Evolutionary conservation across 2,329 filamentous ascomycete species (phyloP).

Genomic region (Pezicula neosporulosa): DNA sequence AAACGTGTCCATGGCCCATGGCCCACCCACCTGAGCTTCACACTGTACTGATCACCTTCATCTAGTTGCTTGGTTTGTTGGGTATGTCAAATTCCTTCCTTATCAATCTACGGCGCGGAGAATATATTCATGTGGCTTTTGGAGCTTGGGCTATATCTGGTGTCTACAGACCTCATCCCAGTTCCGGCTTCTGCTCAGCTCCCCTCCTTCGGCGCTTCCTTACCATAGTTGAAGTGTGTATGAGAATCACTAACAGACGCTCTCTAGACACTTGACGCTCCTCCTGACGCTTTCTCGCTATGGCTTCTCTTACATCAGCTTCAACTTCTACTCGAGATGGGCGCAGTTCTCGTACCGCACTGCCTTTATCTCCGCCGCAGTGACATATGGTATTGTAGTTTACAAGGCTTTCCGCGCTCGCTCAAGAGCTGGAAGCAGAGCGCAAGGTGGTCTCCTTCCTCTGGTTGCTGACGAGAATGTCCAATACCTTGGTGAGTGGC

Average conservation of each 20-base stretch:
- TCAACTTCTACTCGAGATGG: constrained; percentile 78
- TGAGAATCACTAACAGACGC: constrained; percentile 8
- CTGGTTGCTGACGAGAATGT: constrained; percentile 90
- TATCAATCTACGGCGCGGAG: neutral
- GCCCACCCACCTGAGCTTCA: constrained; percentile 11
- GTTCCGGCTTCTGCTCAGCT: constrained; percentile 11
- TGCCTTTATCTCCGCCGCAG: constrained; percentile 83
- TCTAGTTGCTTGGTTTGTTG: constrained; percentile 74
- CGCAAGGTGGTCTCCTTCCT: constrained; percentile 53
- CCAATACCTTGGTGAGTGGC: constrained; percentile 82
- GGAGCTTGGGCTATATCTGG: constrained; percentile 5
- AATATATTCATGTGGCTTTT: neutral
- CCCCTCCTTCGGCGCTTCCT: constrained; percentile 9
- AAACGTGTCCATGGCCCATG: constrained; percentile 24
- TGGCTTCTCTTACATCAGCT: constrained; percentile 77
- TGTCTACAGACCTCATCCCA: constrained; percentile 8
- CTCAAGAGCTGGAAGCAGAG: constrained; percentile 66
- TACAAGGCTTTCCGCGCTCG: constrained; percentile 95
- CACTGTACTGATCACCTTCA: constrained; percentile 22
- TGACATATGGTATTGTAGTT: constrained; percentile 96
- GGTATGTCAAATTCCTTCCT: constrained; percentile 52
- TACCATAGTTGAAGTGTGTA: constrained; percentile 4
- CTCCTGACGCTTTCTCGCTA: constrained; percentile 83
- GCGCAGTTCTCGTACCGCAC: constrained; percentile 85
- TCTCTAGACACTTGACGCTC: constrained; percentile 74